Evolutionary conservation across 306 rosid genomes (phyloP), one percentile per base, ranked within the genome.

Genomic region (Gillenia trifoliata): DNA sequence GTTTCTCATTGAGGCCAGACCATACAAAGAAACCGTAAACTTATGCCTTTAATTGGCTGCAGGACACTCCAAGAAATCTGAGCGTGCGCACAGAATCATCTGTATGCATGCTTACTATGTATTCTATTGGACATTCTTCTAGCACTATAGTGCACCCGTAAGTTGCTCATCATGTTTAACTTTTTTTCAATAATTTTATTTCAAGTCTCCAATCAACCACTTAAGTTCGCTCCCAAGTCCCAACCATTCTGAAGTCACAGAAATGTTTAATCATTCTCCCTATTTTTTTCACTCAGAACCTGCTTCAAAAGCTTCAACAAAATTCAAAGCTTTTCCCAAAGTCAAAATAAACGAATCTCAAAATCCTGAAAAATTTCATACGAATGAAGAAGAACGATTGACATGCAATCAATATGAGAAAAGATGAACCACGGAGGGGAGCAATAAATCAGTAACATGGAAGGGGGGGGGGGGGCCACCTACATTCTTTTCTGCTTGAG

Each of bases 401-500:
- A 7, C 0, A 49, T 0, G 17, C 12, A 17, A 30, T 1, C 11
- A 76, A 15, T 33, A 10, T 9, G 29, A 29, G 23, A 20, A 57
- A 25, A 6, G 28, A 69, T 17, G 5, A 29, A 38, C 17, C 43
- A 23, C 26, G 4, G 1, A 60, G 10, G 67, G 65, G 43, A 34
- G 41, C 4, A 8, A 61, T 64, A 28, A 49, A 31, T 9, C 59
- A 38, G 16, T 17, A 63, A 45, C 62, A 33, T 25, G 31, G 26
- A 78, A 5, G 31, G 77, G 57, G 40, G 75, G 38, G 47, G 74
- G 26, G 33, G n/a, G n/a, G n/a, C n/a, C n/a, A 82, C 92, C 45
- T 73, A 93, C 98, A 93, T 91, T 87, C 92, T 78, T 79, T 95
- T 95, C 71, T 92, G 98, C 90, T 95, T 95, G 74, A 95, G 92